Evolutionary conservation across 2,329 filamentous ascomycete species (phyloP).

Genomic region (Leptodontidium sp.): DNA sequence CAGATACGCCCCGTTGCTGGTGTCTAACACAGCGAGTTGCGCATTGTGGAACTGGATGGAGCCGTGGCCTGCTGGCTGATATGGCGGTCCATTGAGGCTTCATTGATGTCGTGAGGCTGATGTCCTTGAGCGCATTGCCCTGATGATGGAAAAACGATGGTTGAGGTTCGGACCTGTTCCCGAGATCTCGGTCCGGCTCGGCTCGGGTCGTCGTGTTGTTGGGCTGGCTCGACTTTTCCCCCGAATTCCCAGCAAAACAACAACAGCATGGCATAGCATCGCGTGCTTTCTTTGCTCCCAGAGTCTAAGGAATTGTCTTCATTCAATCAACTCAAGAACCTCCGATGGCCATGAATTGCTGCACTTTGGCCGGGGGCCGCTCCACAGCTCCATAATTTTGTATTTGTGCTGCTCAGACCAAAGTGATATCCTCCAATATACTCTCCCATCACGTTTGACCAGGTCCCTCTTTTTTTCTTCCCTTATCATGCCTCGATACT

Average conservation of each 20-base stretch:
- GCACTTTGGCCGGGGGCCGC: no score
- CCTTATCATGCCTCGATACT: no score
- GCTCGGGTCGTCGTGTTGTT: no score
- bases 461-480: no score
- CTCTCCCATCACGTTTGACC: no score
- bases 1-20: conserved; percentile 11
- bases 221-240: not conserved
- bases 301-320: no score
- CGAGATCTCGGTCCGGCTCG: conserved; percentile 2
- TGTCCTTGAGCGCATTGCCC: not conserved
- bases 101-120: conserved; percentile 28
- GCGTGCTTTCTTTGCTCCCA: no score
- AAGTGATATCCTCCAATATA: no score
- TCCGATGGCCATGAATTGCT: no score
- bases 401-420: no score
- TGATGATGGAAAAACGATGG: not conserved
- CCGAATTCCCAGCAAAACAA: not conserved
- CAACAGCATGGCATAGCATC: not conserved
- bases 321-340: no score
- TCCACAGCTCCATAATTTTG: no score
- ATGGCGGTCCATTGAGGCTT: conserved; percentile 33
- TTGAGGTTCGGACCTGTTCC: not conserved
- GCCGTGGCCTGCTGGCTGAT: conserved; percentile 32
- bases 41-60: conserved; percentile 14
- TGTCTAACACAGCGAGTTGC: conserved; percentile 14